These are phyloP conservation scores for Ganoderma boninense DNA, from an alignment of 1,284 basidiomycete species.

Conservation along the genomic window DNA sequence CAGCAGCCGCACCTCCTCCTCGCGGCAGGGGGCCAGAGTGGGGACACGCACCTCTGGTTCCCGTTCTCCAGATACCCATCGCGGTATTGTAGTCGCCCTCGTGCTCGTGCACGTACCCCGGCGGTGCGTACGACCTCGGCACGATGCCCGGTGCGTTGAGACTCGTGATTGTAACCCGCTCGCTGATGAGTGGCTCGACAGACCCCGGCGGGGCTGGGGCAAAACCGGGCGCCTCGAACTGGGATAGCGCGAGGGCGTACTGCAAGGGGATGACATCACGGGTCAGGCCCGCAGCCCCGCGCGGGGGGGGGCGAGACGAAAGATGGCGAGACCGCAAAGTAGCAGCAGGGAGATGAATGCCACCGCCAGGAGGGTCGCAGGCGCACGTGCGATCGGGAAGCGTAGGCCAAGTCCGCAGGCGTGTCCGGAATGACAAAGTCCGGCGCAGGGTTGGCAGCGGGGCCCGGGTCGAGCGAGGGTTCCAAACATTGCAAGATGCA, in stretches of 20 bases:
- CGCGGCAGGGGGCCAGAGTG: neutral
- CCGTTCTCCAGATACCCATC: slow-evolving; percentile 62
- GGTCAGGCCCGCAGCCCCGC: neutral
- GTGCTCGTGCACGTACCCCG: slow-evolving; percentile 55
- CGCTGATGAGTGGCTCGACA: slow-evolving; percentile 47
- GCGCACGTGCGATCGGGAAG: neutral
- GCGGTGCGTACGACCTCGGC: slow-evolving; percentile 60
- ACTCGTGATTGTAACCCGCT: slow-evolving; percentile 53
- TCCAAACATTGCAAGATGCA: neutral
- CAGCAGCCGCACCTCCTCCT: neutral
- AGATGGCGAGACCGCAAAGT: neutral
- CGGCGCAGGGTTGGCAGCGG: neutral
- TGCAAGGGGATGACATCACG: slow-evolving; percentile 34
- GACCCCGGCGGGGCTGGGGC: slow-evolving; percentile 35
- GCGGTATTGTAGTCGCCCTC: slow-evolving; percentile 59
- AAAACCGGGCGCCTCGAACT: slow-evolving; percentile 57
- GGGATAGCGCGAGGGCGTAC: slow-evolving; percentile 58
- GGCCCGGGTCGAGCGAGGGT: neutral
- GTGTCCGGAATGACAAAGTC: neutral
- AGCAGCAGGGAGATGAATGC: neutral
- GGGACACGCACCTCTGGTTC: slow-evolving; percentile 55
- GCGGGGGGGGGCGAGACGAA: neutral
- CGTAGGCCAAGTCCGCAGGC: neutral
- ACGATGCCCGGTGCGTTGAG: slow-evolving; percentile 50
- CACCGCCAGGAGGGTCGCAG: neutral